phyloP scores from a whole-genome alignment of 208 protist species.

The Trypanosoma conorhini region DNA sequence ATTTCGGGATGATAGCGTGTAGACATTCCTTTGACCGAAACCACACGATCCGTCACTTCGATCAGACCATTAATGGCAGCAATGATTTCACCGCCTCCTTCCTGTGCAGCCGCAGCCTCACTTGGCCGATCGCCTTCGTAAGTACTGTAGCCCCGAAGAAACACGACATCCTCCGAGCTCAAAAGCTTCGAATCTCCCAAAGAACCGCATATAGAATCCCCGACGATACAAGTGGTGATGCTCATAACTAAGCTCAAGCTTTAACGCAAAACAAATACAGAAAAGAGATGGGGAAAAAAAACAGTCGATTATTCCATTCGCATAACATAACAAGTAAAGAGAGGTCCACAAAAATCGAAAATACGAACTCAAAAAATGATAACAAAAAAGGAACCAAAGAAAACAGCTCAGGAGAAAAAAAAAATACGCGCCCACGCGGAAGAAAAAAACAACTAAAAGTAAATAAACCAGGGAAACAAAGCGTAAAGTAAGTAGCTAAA shows the following conservation, averaged over 20 bases:
- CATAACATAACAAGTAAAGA: no score
- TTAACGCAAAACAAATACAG: background rate
- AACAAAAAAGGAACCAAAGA: no score
- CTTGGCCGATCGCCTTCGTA: slow-evolving; percentile 59
- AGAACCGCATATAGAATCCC: slow-evolving; percentile 82
- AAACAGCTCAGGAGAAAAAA: no score
- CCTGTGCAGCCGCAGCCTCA: slow-evolving; percentile 38
- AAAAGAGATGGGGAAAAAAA: background rate
- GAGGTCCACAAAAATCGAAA: no score
- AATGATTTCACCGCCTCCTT: slow-evolving; percentile 82
- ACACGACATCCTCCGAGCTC: slow-evolving; percentile 45
- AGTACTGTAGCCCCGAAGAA: slow-evolving; percentile 81
- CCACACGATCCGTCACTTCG: slow-evolving; percentile 83
- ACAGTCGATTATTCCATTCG: background rate
- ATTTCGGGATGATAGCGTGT: slow-evolving; percentile 95
- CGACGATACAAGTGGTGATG: slow-evolving; percentile 53
- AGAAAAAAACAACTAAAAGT: no score
- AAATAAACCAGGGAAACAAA: no score
- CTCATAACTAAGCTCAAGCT: slow-evolving; percentile 22
- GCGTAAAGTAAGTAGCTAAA: no score
- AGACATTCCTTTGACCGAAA: slow-evolving; percentile 75
- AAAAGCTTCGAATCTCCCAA: slow-evolving; percentile 33
- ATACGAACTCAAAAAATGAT: no score
- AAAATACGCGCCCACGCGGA: no score
- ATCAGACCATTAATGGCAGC: slow-evolving; percentile 78